Evolutionary conservation across 202 grass and related monocot species (phyloP), one percentile per base, ranked within the genome.

Genomic region (Digitaria exilis): DNA sequence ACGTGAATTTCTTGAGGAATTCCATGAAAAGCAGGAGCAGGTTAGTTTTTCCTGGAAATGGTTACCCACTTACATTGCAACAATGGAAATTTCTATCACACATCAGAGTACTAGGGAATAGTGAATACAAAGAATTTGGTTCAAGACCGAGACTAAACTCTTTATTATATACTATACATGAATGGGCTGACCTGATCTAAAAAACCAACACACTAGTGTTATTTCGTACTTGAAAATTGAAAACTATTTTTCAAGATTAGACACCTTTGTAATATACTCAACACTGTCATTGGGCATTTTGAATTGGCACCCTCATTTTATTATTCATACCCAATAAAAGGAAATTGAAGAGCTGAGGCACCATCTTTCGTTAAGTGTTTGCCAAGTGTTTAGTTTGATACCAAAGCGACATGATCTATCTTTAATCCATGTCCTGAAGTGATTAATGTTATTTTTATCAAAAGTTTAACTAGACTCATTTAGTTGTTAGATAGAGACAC

Each of bases 11-110:
- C 82, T 98, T 54, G 93, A 98, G 78, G 96, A 98, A 82, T 91
- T 98, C 78, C 93, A 96, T 69, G 96, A 98, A 88, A 98, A 98
- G 60, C 96, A 98, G 83, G 96, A 98, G 43, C 96, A 96, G 96
- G 96, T 98, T 65, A 65, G 77, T 89, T 70, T 73, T 73, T 32
- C 7, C 30, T 14, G 15, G 19, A 71, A 19, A 6, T 5, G 9
- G 43, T 71, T 60, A 48, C 8, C 24, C 12, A 17, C 45, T 45
- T 28, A 45, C 14, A 29, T 71, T 48, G 43, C 14, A 69, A 25
- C 15, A 69, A 45, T 45, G 12, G 41, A 69, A 70, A 29, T 44
- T 48, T 71, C 24, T 24, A 46, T 13, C 29, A 28, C 41, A 70
- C 67, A 45, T 70, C 12, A 70, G 21, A 69, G 14, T 46, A 25